Percentiles rank a stretch among this genome's conserved stretches.
These are phyloP conservation scores for Karstenula rhodostoma DNA, from an alignment of 2,329 filamentous ascomycete species.

Conservation along the genomic window DNA sequence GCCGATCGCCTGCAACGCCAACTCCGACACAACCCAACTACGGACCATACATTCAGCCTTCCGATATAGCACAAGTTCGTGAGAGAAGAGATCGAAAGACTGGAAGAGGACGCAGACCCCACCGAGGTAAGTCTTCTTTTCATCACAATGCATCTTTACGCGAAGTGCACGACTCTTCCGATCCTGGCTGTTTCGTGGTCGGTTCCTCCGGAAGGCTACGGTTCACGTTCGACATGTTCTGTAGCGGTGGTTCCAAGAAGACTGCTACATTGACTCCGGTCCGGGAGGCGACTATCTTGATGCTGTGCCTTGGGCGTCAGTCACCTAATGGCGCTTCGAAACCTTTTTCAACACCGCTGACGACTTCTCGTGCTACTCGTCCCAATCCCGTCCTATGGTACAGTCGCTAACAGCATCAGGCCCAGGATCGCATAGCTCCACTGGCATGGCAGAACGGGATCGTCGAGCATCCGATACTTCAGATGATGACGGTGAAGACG, in stretches of 20 bases:
- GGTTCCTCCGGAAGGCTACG: not conserved
- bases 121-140: conserved; percentile 9
- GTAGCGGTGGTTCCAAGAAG: not conserved
- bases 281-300: not conserved
- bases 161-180: not conserved
- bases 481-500: not conserved
- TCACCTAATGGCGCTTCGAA: not conserved
- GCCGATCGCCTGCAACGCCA: conserved; percentile 12
- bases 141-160: not conserved
- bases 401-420: conserved; percentile 8
- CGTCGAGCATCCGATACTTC: conserved; percentile 8
- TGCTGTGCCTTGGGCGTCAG: not conserved
- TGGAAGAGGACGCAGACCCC: conserved; percentile 1
- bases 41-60: conserved; percentile 13
- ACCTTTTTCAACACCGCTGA: not conserved
- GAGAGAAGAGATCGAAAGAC: not conserved
- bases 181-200: not conserved
- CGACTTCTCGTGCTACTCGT: not conserved
- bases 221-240: not conserved
- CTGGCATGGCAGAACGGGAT: not conserved
- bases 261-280: not conserved
- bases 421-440: conserved; percentile 8
- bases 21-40: conserved; percentile 8
- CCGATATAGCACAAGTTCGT: not conserved
- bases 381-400: not conserved